Conservation (phyloP, 257 asterid species). For the Jaltomata sinuosa region DNA sequence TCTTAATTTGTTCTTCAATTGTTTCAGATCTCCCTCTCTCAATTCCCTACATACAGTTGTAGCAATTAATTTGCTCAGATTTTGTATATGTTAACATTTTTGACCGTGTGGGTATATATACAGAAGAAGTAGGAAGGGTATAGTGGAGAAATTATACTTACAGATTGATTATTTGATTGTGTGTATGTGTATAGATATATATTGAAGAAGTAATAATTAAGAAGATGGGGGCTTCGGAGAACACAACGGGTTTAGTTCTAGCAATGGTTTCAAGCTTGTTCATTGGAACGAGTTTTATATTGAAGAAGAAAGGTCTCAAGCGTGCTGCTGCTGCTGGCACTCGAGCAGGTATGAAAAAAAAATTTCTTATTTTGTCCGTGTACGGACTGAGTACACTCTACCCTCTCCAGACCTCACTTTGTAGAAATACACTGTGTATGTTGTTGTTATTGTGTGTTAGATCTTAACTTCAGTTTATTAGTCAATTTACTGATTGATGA, state of each 20-base stretch:
- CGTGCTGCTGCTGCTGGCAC: conserved; percentile 83
- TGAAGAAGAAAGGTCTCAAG: conserved; percentile 87
- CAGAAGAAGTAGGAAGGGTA: conserved; percentile 1
- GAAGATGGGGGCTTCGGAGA: conserved; percentile 54
- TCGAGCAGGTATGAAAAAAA: conserved; percentile 43
- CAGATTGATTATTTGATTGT: background rate
- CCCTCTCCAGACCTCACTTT: no score
- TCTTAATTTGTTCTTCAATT: background rate
- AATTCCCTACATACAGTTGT: background rate
- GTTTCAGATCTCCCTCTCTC: background rate
- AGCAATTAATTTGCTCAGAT: background rate
- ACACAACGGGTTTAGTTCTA: conserved; percentile 59
- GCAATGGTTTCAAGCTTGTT: conserved; percentile 90
- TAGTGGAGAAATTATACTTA: background rate
- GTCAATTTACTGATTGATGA: background rate
- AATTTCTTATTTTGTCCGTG: no score
- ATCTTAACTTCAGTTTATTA: background rate
- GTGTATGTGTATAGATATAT: background rate
- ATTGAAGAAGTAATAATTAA: background rate
- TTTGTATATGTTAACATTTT: background rate
- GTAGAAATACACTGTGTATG: no score
- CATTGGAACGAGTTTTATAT: conserved; percentile 74
- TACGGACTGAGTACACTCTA: no score
- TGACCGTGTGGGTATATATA: background rate
- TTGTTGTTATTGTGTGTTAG: no score